phyloP scores from a whole-genome alignment of 2,329 filamentous ascomycete genomes.

The Xylariaceae sp. region DNA sequence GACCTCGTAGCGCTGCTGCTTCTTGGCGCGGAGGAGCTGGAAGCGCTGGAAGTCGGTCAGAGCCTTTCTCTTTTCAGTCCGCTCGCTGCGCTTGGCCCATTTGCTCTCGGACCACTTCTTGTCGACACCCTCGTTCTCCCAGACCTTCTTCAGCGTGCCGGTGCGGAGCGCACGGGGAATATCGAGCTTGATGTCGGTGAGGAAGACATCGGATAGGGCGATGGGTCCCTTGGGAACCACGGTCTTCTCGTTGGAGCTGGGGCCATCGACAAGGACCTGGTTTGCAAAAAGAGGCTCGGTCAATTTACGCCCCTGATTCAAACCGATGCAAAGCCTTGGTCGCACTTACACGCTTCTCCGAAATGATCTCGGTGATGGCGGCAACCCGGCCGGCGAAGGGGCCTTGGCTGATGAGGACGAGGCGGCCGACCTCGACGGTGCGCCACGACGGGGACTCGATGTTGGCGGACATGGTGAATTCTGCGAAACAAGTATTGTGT shows the following conservation, averaged over 20 bases:
- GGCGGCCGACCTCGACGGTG: conserved; percentile 96
- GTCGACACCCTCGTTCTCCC: conserved; percentile 90
- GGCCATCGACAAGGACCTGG: conserved; percentile 94
- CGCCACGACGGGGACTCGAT: conserved; percentile 85
- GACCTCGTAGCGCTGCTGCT: conserved; percentile 98
- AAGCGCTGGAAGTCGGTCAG: conserved; percentile 99
- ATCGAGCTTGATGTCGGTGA: conserved; percentile 85
- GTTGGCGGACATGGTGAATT: conserved; percentile 49
- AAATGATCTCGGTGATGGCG: conserved; percentile 97
- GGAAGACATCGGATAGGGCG: conserved; percentile 76
- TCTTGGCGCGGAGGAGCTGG: conserved; percentile 99
- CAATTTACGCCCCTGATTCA: conserved; percentile 26
- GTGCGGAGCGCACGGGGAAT: conserved; percentile 84
- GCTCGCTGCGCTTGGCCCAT: conserved; percentile 91
- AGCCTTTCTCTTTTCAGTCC: conserved; percentile 80
- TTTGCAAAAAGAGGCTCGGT: conserved; percentile 25
- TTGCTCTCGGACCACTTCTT: conserved; percentile 86
- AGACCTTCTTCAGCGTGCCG: conserved; percentile 78
- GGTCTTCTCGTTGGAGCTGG: conserved; percentile 75
- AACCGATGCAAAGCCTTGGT: conserved; percentile 4
- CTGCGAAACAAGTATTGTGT: conserved; percentile 9
- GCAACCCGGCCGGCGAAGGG: conserved; percentile 83
- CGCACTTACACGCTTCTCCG: conserved; percentile 97
- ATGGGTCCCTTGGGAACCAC: conserved; percentile 84
- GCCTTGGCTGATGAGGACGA: conserved; percentile 86